phyloP scores from a whole-genome alignment of 257 asterid species.

The Nicotiana sylvestris region DNA sequence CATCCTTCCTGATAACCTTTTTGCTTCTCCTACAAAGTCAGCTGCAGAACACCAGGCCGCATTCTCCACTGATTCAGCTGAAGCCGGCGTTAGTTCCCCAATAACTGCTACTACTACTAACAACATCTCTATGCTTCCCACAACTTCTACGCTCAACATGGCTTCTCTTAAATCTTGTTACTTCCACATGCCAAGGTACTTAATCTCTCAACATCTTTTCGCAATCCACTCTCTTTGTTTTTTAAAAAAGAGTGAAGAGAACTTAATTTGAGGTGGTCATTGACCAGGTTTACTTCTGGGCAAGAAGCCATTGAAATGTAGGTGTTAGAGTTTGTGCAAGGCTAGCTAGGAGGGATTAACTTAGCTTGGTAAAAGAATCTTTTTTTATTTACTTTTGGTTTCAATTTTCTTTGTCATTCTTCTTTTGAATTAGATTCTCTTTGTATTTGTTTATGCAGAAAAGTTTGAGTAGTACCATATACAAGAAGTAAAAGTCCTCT shows the following conservation, averaged over 20 bases:
- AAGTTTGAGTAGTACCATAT: conserved; percentile 40
- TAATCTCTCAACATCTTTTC: not conserved
- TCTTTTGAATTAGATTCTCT: conserved; percentile 6
- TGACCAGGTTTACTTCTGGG: conserved; percentile 54
- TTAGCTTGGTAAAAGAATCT: conserved; percentile 48
- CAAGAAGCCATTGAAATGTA: conserved; percentile 84
- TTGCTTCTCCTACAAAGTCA: conserved; percentile 66
- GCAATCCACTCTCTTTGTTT: not conserved
- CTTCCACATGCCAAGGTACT: conserved; percentile 19
- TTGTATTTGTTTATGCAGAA: conserved; percentile 51
- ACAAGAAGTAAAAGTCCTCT: conserved; percentile 12
- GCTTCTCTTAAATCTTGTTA: conserved; percentile 22
- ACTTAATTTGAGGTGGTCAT: not conserved
- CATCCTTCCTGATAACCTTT: conserved; percentile 75
- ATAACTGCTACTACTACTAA: conserved; percentile 15
- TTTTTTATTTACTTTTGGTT: not conserved
- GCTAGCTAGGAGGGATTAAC: conserved; percentile 47
- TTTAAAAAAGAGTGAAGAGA: not conserved
- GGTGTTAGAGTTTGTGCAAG: conserved; percentile 43
- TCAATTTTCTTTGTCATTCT: not conserved
- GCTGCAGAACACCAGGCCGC: not conserved
- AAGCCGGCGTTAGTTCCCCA: conserved; percentile 4
- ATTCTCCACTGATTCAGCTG: conserved; percentile 5
- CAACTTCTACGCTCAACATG: conserved; percentile 19
- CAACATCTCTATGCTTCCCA: conserved; percentile 11